These are phyloP conservation scores for Boletus rubroflammeus DNA, from an alignment of 768 basidiomycete species.

Conservation along the genomic window DNA sequence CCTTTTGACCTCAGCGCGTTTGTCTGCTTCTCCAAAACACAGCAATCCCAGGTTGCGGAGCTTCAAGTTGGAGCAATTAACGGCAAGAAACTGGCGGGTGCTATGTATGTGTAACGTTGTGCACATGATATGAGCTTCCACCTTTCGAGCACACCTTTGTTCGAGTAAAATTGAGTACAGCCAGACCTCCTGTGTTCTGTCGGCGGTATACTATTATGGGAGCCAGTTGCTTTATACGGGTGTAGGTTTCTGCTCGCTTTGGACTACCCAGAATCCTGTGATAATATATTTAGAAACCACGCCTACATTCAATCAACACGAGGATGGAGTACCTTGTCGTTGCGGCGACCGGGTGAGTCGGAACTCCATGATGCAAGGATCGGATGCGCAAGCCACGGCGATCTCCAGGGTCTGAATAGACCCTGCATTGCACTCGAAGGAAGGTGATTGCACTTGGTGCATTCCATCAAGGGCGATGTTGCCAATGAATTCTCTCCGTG, in stretches of 20 bases:
- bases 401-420: constrained; percentile 22
- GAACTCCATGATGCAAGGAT: constrained; percentile 24
- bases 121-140: neutral
- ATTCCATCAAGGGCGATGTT: constrained; percentile 15
- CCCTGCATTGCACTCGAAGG: constrained; percentile 12
- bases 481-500: constrained; percentile 13
- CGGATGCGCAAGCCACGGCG: constrained; percentile 18
- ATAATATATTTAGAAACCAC: neutral
- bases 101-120: neutral
- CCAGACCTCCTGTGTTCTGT: neutral
- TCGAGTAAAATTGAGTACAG: neutral
- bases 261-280: constrained; percentile 17
- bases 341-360: constrained; percentile 12
- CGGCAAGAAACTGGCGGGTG: neutral
- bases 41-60: neutral
- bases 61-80: neutral
- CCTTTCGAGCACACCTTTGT: neutral
- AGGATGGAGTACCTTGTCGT: constrained; percentile 16
- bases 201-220: neutral
- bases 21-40: neutral
- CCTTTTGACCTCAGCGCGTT: neutral
- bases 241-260: constrained; percentile 12
- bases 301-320: neutral
- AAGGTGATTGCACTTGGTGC: constrained; percentile 6
- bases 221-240: neutral